A percentile compares a stretch with the other conserved stretches of the same genome.
Evolutionary conservation across 176 grass and related monocot genomes (phyloP).

Genomic region (Thalia dealbata): DNA sequence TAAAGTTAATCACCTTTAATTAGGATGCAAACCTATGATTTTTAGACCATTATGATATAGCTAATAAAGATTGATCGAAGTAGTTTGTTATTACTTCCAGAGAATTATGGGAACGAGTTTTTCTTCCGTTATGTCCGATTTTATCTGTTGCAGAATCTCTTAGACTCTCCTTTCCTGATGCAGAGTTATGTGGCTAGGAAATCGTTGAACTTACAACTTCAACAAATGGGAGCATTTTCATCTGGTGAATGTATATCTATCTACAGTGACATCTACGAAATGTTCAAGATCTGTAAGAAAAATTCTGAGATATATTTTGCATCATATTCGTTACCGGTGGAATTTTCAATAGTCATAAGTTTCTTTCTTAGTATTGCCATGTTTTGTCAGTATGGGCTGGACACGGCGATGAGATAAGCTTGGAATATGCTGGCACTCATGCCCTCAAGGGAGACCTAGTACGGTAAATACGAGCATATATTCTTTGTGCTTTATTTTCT

Average conservation of each 20-base stretch:
- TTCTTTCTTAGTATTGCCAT: slow-evolving; percentile 15
- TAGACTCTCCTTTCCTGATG: slow-evolving; percentile 20
- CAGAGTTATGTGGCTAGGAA: slow-evolving; percentile 89
- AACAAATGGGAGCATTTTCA: slow-evolving; percentile 54
- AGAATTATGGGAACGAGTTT: neutral
- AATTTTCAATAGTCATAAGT: neutral
- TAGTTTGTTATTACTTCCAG: neutral
- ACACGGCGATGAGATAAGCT: slow-evolving; percentile 93
- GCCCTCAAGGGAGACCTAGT: slow-evolving; percentile 92
- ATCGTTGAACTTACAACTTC: slow-evolving; percentile 69
- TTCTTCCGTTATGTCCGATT: neutral
- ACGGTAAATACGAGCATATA: slow-evolving; percentile 38
- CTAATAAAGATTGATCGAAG: no score
- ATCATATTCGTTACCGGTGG: slow-evolving; percentile 8
- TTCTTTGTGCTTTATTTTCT: slow-evolving; percentile 3
- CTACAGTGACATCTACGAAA: slow-evolving; percentile 47
- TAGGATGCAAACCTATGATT: no score
- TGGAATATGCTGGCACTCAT: slow-evolving; percentile 89
- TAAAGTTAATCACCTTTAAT: neutral
- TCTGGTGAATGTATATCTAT: slow-evolving; percentile 63
- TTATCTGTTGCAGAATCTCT: slow-evolving; percentile 6
- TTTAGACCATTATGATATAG: no score
- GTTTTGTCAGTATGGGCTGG: slow-evolving; percentile 69
- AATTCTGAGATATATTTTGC: neutral
- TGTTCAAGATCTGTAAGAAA: slow-evolving; percentile 78